Evolutionary conservation across 2,329 filamentous ascomycete species (phyloP), one percentile per base, ranked within the genome.

Genomic region (Mycosphaerelloides madeirae): DNA sequence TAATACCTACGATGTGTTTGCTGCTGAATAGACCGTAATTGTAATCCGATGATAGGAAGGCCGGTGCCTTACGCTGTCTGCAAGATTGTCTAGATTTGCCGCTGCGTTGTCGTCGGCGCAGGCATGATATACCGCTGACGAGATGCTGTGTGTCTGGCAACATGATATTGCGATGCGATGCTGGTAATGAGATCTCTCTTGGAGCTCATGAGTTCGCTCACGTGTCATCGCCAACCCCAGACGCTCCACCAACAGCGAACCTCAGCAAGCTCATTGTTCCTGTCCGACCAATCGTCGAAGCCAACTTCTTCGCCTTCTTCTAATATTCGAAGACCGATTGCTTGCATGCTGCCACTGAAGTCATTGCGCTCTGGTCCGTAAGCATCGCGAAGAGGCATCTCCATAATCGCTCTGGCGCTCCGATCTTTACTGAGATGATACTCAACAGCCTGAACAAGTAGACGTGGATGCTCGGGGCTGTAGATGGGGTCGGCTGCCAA

Each of bases 401-500:
- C 91, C 34, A 93, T 71, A 9, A 96, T 73, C 1, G 84, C 84
- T 29, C 85, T 76, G 2, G 87, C 79, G 20, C 76, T 69, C 0
- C 64, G 44, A 3, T 71, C 72, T 12, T 71, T 66, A 7, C 75
- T 75, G 9, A 96, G 72, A 67, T 89, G 87, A 31, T 76, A 68
- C 8, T 74, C 67, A 34, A 97, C 81, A 12, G 86, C 83, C 12
- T 80, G 73, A 0, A 83, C 81, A 16, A 97, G 76, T 58, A 93
- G 78, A 3, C 65, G 68, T 0, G 91, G 88, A 60, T 97, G 93
- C 3, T 85, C 77, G 38, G 89, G 77, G 35, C 90, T 88, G 66
- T 97, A 97, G 15, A 98, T 71, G 0, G 87, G 79, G 65, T 98
- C 93, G 2, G 91, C 88, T 2, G 81, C 87, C 2, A 98, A 74